Evolutionary conservation across 2,329 filamentous ascomycete genomes (phyloP), one percentile per base, ranked within the genome.

Genomic region (Gyromitra esculenta): DNA sequence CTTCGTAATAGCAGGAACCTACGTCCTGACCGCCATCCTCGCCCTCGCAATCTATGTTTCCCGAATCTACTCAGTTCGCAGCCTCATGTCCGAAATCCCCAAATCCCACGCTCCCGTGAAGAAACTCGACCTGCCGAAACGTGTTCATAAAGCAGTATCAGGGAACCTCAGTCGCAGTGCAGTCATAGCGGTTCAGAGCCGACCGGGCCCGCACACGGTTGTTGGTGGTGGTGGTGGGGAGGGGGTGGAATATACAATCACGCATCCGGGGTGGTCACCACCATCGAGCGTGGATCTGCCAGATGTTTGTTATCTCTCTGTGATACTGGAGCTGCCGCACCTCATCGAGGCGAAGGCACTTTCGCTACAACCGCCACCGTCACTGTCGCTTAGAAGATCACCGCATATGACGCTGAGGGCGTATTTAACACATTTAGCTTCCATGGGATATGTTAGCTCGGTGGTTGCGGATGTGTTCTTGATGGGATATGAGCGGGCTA

Each of bases 311-410:
- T 98, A 97, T 83, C 88, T 87, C 80, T 89, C 90, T 1, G 93
- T 99, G 31, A 86, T 97, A 18, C 87, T 88, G 48, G 95, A 98
- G 83, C 86, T 99, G 31, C 93, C 94, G 0, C 91, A 96, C 82
- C 87, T 98, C 37, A 92, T 98, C 78, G 95, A 98, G 85, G 95
- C 93, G 8, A 95, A 95, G 83, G 95, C 94, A 0, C 89, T 97
- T n/a, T 94, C 92, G 0, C 87, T 97, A 48, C 93, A 63, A 9
- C 63, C 45, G 94, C 80, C 86, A 88, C 9, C 88, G 90, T 54
- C 50, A 88, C 94, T 5, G 88, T 88, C 94, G 11, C 87, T 98
- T 5, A 91, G 92, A 81, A 87, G 94, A 68, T 88, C 90, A 1
- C 85, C 87, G 1, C 87, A 87, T 57, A 92, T 94, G 89, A 90